phyloP scores from a whole-genome alignment of 441 rosid species.

The Pelargonium citronellum region DNA sequence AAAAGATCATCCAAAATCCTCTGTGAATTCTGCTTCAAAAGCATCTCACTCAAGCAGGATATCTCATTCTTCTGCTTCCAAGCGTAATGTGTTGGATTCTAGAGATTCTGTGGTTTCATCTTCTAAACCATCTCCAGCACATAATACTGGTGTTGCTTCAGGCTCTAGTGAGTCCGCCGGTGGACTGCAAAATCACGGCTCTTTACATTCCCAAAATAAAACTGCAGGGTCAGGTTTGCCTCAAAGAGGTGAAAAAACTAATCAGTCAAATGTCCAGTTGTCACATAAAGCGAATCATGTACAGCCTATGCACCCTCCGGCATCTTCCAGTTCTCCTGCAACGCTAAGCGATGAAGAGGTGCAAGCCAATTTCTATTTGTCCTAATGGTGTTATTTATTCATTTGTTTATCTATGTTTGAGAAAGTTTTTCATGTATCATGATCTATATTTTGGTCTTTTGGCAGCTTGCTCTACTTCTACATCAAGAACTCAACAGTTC shows the following conservation, averaged over 20 bases:
- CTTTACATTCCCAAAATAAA: conserved; percentile 35
- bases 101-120: conserved; percentile 43
- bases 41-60: conserved; percentile 39
- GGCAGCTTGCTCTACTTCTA: conserved; percentile 87
- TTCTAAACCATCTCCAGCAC: conserved; percentile 39
- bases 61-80: conserved; percentile 42
- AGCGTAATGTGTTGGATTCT: conserved; percentile 35
- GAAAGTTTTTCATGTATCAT: not conserved
- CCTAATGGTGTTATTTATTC: not conserved
- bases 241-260: conserved; percentile 51
- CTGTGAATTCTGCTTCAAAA: conserved; percentile 35
- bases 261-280: conserved; percentile 38
- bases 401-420: not conserved
- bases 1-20: conserved; percentile 42
- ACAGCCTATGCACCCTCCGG: conserved; percentile 36
- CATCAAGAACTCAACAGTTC: conserved; percentile 99
- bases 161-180: conserved; percentile 39
- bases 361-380: conserved; percentile 18
- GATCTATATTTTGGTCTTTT: conserved; percentile 15
- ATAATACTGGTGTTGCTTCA: conserved; percentile 27
- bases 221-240: conserved; percentile 35
- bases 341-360: conserved; percentile 95
- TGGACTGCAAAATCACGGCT: conserved; percentile 32
- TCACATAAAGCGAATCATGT: conserved; percentile 44
- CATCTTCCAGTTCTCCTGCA: conserved; percentile 39